A percentile compares a stretch with the other conserved stretches of the same genome.
Evolutionary conservation across 1,284 basidiomycete genomes (phyloP).

Genomic region (Tilletia setariae): DNA sequence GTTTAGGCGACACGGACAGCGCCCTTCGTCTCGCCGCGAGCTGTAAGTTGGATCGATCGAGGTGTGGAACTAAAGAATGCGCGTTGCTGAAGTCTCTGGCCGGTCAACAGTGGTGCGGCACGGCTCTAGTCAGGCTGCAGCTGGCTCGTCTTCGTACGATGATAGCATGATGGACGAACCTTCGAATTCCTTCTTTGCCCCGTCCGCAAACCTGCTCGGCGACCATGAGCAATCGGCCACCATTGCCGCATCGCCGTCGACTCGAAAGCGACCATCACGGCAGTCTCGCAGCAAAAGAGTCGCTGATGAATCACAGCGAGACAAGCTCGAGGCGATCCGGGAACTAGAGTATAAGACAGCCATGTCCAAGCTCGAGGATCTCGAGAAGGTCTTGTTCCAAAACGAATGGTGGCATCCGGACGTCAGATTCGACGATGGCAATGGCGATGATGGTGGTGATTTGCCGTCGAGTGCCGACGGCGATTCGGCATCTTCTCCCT

Average conservation of each 20-base stretch:
- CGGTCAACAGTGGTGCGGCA: no score
- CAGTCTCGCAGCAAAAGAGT: no score
- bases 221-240: no score
- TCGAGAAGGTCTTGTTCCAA: conserved; percentile 41
- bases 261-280: no score
- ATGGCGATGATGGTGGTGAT: no score
- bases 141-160: no score
- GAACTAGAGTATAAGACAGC: conserved; percentile 46
- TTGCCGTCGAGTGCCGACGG: not conserved
- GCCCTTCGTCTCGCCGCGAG: conserved; percentile 56
- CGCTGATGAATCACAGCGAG: conserved; percentile 23
- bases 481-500: not conserved
- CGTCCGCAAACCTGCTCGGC: no score
- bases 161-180: no score
- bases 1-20: conserved; percentile 70
- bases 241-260: no score
- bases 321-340: conserved; percentile 38
- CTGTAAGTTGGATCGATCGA: conserved; percentile 52
- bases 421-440: conserved; percentile 32
- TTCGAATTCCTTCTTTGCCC: no score
- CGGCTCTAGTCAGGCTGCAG: no score
- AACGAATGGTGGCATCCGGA: conserved; percentile 44
- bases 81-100: not conserved
- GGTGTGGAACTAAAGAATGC: conserved; percentile 58
- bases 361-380: conserved; percentile 36